Percentiles rank a stretch among this genome's conserved stretches.
Evolutionary conservation across 352 stramenopile genomes (phyloP).

Genomic region (Phytophthora podocarpi): DNA sequence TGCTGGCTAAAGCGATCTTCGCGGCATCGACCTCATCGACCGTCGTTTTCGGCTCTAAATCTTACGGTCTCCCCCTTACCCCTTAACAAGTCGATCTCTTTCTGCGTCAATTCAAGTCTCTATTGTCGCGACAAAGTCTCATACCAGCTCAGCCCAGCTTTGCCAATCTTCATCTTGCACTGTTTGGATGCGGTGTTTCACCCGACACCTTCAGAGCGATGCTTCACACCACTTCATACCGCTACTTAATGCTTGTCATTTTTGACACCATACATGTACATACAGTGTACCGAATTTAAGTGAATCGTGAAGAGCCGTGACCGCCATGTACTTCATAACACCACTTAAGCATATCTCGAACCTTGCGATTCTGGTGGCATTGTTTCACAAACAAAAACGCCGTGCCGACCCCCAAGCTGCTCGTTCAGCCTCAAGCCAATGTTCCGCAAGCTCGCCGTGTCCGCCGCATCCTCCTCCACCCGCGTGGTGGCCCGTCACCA

Average conservation of each 20-base stretch:
- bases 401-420: conserved; percentile 12
- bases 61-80: too few species aligned
- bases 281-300: conserved; percentile 1
- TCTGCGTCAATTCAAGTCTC: too few species aligned
- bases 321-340: conserved; percentile 45
- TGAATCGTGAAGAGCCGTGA: conserved; percentile 17
- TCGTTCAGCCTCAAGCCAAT: conserved; percentile 24
- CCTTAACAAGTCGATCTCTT: too few species aligned
- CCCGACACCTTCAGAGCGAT: conserved; percentile 1
- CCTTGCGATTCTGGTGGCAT: conserved; percentile 31
- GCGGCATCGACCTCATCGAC: too few species aligned
- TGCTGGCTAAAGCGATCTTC: too few species aligned
- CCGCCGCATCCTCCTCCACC: conserved; percentile 17
- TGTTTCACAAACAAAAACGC: conserved; percentile 33
- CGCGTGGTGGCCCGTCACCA: conserved; percentile 29
- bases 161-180: neutral
- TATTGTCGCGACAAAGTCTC: neutral
- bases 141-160: too few species aligned
- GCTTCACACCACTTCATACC: conserved; percentile 3
- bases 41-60: too few species aligned
- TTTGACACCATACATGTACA: neutral
- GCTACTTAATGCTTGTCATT: conserved; percentile 13
- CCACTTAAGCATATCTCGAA: conserved; percentile 20
- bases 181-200: conserved; percentile 28
- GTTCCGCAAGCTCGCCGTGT: conserved; percentile 49